Evolutionary conservation across 768 basidiomycete genomes (phyloP).

Genomic region (Pleurotus salmoneostramineus): DNA sequence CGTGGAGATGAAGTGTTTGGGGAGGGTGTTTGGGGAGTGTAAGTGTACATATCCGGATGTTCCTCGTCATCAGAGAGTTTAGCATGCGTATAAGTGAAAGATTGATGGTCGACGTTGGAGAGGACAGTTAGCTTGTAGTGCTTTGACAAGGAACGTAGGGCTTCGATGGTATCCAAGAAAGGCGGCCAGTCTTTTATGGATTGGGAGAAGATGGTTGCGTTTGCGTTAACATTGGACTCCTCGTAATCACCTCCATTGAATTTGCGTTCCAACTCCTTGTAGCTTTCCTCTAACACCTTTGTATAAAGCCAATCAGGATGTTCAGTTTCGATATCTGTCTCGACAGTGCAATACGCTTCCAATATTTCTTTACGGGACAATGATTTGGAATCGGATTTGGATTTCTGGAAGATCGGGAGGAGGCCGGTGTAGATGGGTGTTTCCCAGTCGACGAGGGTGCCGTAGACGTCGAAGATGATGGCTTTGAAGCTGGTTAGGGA

Average conservation of each 20-base stretch:
- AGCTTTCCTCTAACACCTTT: constrained; percentile 51
- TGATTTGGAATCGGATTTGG: constrained; percentile 26
- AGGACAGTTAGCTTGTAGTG: constrained; percentile 70
- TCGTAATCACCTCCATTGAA: constrained; percentile 25
- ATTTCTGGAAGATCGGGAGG: constrained; percentile 43
- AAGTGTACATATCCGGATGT: constrained; percentile 11
- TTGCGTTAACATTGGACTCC: constrained; percentile 9
- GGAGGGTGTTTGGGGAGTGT: constrained; percentile 7
- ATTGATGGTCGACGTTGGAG: constrained; percentile 69
- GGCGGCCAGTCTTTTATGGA: constrained; percentile 61
- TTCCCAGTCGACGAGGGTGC: constrained; percentile 78
- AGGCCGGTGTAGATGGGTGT: constrained; percentile 56
- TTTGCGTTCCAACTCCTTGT: constrained; percentile 31
- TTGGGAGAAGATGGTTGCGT: constrained; percentile 40
- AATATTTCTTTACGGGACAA: constrained; percentile 54
- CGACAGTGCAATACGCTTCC: constrained; percentile 45
- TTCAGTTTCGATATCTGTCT: constrained; percentile 53
- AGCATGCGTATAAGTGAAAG: constrained; percentile 57
- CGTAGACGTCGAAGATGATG: constrained; percentile 75
- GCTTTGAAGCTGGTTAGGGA: constrained; percentile 42
- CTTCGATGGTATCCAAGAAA: constrained; percentile 63
- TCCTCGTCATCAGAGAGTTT: constrained; percentile 42
- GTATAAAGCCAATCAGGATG: constrained; percentile 58
- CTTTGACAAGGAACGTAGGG: constrained; percentile 54
- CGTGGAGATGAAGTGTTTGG: constrained; percentile 26